These are phyloP conservation scores for Allium sativum DNA, from an alignment of 106 monocot species.

Conservation along the genomic window DNA sequence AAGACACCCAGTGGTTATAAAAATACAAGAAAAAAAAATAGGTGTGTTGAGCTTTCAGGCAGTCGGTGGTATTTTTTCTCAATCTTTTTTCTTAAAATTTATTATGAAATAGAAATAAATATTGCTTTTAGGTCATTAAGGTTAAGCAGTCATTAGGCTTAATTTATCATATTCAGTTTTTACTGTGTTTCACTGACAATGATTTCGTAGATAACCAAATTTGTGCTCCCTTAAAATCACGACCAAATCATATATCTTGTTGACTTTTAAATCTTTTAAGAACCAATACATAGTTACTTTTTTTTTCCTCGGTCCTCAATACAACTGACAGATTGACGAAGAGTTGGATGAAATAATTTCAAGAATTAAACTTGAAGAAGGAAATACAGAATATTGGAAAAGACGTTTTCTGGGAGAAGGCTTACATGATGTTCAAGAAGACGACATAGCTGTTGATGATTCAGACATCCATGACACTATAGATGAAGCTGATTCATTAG, in stretches of 20 bases:
- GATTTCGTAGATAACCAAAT: neutral
- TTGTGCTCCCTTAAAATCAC: neutral
- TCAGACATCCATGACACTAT: slow-evolving; percentile 32
- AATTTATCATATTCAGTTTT: too few relatives aligned
- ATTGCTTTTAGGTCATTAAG: too few relatives aligned
- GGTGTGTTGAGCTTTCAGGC: too few relatives aligned
- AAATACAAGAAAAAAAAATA: too few relatives aligned
- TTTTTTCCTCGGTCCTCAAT: neutral
- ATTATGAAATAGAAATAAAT: too few relatives aligned
- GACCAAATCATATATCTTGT: neutral
- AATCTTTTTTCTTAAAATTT: too few relatives aligned
- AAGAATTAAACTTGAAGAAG: slow-evolving; percentile 77
- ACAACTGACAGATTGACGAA: slow-evolving; percentile 70
- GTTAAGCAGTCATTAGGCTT: too few relatives aligned
- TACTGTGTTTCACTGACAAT: too few relatives aligned
- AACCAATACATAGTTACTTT: neutral
- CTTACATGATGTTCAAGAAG: slow-evolving; percentile 31
- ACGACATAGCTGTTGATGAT: slow-evolving; percentile 30
- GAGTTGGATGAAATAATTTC: slow-evolving; percentile 86
- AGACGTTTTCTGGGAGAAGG: slow-evolving; percentile 90
- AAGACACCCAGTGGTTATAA: too few relatives aligned
- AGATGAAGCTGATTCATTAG: slow-evolving; percentile 40
- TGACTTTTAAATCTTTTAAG: neutral
- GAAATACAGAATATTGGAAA: slow-evolving; percentile 93
- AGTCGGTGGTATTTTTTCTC: too few relatives aligned